Conservation (phyloP, 371 early-diverging fungal genomes). For the Cokeromyces recurvatus region DNA sequence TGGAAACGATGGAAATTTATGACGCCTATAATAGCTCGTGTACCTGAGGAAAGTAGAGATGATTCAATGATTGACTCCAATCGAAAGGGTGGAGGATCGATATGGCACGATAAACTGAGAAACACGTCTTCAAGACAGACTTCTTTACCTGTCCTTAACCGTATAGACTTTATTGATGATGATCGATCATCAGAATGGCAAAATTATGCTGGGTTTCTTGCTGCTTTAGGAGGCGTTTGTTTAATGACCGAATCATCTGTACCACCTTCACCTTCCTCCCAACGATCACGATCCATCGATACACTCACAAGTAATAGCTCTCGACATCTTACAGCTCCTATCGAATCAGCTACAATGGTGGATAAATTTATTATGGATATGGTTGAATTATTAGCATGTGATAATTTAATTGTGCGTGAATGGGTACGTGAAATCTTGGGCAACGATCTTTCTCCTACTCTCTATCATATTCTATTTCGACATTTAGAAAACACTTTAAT, state of each 20-base stretch:
- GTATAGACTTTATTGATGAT: conserved; percentile 19
- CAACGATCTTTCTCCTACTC: conserved; percentile 69
- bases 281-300: neutral
- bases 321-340: conserved; percentile 7
- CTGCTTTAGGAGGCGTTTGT: conserved; percentile 62
- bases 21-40: conserved; percentile 32
- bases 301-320: neutral
- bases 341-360: conserved; percentile 47
- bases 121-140: conserved; percentile 8
- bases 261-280: neutral
- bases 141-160: neutral
- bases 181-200: conserved; percentile 48
- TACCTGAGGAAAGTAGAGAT: conserved; percentile 23
- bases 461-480: conserved; percentile 73
- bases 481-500: conserved; percentile 63
- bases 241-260: conserved; percentile 17
- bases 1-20: conserved; percentile 70
- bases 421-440: conserved; percentile 81
- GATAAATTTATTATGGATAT: conserved; percentile 78
- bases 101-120: conserved; percentile 22
- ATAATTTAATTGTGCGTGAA: conserved; percentile 81
- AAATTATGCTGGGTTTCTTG: conserved; percentile 66
- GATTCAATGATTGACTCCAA: conserved; percentile 2
- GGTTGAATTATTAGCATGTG: conserved; percentile 75
- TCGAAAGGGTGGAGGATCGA: conserved; percentile 5